These are phyloP conservation scores for Ordospora colligata DNA, from an alignment of 371 early-diverging fungal genomes.

Conservation along the genomic window DNA sequence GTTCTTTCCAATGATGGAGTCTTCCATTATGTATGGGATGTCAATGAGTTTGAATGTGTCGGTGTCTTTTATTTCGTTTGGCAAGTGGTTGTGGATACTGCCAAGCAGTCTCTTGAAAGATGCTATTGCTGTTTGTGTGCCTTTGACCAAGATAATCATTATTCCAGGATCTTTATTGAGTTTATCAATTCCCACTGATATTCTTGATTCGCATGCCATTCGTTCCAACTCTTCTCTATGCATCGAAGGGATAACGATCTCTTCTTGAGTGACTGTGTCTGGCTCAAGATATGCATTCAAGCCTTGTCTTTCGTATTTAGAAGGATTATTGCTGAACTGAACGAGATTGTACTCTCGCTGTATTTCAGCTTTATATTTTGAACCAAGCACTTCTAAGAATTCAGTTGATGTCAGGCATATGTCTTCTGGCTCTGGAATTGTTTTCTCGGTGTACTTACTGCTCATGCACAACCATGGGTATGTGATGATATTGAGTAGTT, in stretches of 20 bases:
- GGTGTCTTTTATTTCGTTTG: neutral
- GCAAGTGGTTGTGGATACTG: neutral
- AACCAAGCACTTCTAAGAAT: neutral
- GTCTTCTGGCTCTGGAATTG: neutral
- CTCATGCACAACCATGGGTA: too few relatives aligned
- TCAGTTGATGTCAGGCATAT: neutral
- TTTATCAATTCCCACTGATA: neutral
- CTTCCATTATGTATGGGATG: neutral
- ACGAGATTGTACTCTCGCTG: neutral
- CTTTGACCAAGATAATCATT: neutral
- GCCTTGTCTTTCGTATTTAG: constrained; percentile 7
- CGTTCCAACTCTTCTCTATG: neutral
- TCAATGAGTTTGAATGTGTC: neutral
- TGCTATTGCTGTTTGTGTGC: neutral
- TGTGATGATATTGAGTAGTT: too few relatives aligned
- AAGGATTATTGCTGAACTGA: neutral
- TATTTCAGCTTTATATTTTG: neutral
- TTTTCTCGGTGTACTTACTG: neutral
- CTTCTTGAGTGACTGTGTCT: neutral
- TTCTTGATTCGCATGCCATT: neutral
- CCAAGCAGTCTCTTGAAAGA: neutral
- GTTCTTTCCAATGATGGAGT: neutral
- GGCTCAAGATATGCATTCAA: constrained; percentile 20
- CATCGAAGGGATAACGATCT: constrained; percentile 7
- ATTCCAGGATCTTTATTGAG: neutral